Evolutionary conservation across 192 early-diverging fungal genomes (phyloP).

Genomic region (Dispira parvispora): DNA sequence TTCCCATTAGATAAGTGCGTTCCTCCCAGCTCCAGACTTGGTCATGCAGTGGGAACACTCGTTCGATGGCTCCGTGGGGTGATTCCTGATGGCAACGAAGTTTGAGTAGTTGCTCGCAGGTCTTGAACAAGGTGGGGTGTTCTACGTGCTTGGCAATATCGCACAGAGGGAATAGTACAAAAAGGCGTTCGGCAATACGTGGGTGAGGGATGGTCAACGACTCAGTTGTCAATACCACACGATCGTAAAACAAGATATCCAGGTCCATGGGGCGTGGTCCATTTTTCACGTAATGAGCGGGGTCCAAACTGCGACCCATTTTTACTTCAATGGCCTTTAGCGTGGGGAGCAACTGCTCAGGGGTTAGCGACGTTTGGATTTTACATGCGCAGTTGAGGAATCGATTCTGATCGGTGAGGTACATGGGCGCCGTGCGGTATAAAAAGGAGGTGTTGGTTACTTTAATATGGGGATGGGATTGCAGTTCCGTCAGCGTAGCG

Average conservation of each 20-base stretch:
- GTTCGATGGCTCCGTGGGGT: constrained; percentile 23
- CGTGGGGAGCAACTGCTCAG: constrained; percentile 46
- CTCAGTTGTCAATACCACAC: constrained; percentile 43
- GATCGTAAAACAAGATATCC: constrained; percentile 90
- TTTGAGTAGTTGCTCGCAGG: constrained; percentile 43
- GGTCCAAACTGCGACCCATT: constrained; percentile 52
- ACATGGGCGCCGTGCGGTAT: constrained; percentile 96
- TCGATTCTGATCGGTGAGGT: constrained; percentile 71
- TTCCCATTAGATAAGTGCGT: constrained; percentile 84
- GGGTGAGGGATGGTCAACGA: constrained; percentile 78
- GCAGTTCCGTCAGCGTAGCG: constrained; percentile 37
- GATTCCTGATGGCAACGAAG: constrained; percentile 30
- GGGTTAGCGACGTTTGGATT: constrained; percentile 61
- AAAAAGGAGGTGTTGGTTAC: constrained; percentile 87
- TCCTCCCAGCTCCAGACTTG: constrained; percentile 36
- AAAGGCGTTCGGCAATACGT: constrained; percentile 75
- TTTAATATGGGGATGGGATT: constrained; percentile 18
- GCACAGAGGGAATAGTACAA: constrained; percentile 84
- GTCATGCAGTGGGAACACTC: constrained; percentile 25
- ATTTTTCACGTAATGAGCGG: constrained; percentile 38
- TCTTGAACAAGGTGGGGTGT: constrained; percentile 75
- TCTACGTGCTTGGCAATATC: constrained; percentile 83
- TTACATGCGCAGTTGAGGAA: constrained; percentile 86
- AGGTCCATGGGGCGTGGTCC: constrained; percentile 90
- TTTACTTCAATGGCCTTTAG: constrained; percentile 74